These are phyloP conservation scores for Aspergillus bridgeri DNA, from an alignment of 495 filamentous ascomycete genomes.

Conservation along the genomic window DNA sequence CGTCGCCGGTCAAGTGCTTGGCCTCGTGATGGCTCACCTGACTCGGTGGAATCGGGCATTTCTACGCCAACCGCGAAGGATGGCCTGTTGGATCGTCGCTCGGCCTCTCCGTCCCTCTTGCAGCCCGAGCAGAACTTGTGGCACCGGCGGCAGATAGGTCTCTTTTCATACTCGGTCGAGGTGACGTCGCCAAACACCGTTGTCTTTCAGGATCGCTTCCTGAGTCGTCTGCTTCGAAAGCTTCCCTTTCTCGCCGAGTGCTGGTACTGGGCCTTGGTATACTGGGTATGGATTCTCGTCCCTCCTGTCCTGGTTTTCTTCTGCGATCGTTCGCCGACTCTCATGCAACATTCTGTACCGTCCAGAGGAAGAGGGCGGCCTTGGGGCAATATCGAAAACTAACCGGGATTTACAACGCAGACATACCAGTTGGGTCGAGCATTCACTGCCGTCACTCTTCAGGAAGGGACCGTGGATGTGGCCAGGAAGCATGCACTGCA, in stretches of 20 bases:
- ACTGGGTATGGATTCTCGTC: slow-evolving; percentile 46
- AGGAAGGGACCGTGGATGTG: slow-evolving; percentile 54
- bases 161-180: slow-evolving; percentile 28
- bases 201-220: slow-evolving; percentile 48
- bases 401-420: slow-evolving; percentile 20
- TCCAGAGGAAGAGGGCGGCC: neutral
- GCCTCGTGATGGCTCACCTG: slow-evolving; percentile 23
- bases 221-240: slow-evolving; percentile 59
- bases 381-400: neutral
- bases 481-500: slow-evolving; percentile 56
- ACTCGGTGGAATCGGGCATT: slow-evolving; percentile 31
- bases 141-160: slow-evolving; percentile 40
- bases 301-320: slow-evolving; percentile 1
- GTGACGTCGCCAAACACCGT: slow-evolving; percentile 55
- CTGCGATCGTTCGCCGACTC: too few relatives aligned
- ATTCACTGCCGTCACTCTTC: slow-evolving; percentile 57
- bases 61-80: slow-evolving; percentile 31
- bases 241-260: slow-evolving; percentile 76
- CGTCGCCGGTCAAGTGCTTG: slow-evolving; percentile 20
- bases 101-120: slow-evolving; percentile 26
- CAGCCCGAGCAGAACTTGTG: slow-evolving; percentile 30
- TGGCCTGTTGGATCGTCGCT: slow-evolving; percentile 22
- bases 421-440: slow-evolving; percentile 63
- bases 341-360: too few relatives aligned
- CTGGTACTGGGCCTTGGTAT: slow-evolving; percentile 75